Conservation (phyloP, 129 eudicot genomes). For the Kitagawia praeruptora region DNA sequence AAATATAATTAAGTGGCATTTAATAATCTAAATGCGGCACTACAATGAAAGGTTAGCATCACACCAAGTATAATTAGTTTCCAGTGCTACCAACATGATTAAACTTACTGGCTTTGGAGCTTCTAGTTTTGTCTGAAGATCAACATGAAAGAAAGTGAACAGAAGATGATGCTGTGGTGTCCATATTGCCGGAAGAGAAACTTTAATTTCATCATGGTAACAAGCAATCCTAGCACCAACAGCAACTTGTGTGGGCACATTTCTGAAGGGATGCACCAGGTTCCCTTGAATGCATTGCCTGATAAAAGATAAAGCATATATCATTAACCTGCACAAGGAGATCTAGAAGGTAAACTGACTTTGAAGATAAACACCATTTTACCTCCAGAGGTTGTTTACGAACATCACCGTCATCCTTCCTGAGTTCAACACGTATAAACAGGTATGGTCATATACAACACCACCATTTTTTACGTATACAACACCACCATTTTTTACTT, state of each 20-base stretch:
- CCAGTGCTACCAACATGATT: neutral
- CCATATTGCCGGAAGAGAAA: constrained; percentile 85
- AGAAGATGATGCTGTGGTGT: constrained; percentile 89
- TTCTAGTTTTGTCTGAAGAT: constrained; percentile 95
- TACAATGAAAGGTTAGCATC: too few species aligned
- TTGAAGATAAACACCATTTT: constrained; percentile 14
- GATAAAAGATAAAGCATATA: constrained; percentile 14
- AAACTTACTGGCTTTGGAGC: constrained; percentile 95
- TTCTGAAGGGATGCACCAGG: constrained; percentile 68
- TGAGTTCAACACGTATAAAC: constrained; percentile 87
- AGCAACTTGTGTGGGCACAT: constrained; percentile 84
- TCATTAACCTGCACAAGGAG: constrained; percentile 6
- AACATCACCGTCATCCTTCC: constrained; percentile 83
- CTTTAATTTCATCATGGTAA: constrained; percentile 96
- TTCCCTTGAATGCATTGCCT: constrained; percentile 92
- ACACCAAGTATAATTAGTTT: too few species aligned
- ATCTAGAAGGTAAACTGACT: neutral
- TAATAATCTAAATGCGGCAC: neutral
- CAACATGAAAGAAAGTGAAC: constrained; percentile 88
- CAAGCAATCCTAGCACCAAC: constrained; percentile 89
- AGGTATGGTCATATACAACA: constrained; percentile 53
- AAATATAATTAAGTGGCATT: neutral
- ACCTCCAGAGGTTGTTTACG: constrained; percentile 84
- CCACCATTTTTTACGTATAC: neutral
- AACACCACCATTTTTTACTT: too few species aligned